phyloP scores from a whole-genome alignment of 2,329 filamentous ascomycete genomes.

The Aspergillus ochraceus region DNA sequence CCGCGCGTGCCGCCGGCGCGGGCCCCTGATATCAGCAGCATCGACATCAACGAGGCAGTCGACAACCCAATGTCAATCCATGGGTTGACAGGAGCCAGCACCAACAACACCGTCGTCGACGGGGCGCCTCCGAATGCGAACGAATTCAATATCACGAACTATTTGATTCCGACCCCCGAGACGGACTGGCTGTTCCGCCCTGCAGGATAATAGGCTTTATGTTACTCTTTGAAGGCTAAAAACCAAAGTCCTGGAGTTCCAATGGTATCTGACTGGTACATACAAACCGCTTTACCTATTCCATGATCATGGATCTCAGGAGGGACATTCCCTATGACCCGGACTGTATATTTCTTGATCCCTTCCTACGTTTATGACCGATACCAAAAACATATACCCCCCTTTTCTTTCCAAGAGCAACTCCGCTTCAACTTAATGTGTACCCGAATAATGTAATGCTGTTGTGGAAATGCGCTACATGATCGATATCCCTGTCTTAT shows the following conservation, averaged over 20 bases:
- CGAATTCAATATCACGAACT: constrained; percentile 48
- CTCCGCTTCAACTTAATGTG: neutral
- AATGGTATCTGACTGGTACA: neutral
- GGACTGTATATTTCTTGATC: too few relatives aligned
- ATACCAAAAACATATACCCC: neutral
- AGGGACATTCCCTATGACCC: neutral
- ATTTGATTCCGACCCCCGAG: constrained; percentile 47
- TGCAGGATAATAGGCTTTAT: constrained; percentile 9
- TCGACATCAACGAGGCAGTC: constrained; percentile 28
- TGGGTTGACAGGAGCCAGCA: constrained; percentile 28
- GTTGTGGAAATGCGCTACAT: neutral
- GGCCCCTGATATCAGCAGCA: constrained; percentile 25
- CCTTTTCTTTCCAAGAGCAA: neutral
- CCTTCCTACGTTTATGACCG: neutral
- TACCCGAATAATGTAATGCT: neutral
- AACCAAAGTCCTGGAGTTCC: too few relatives aligned
- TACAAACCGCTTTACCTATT: neutral
- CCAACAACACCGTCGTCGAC: constrained; percentile 19
- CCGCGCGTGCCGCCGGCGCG: constrained; percentile 62
- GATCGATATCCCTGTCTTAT: neutral
- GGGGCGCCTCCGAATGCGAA: constrained; percentile 28
- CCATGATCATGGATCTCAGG: neutral
- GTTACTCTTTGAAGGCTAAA: neutral
- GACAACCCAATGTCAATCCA: constrained; percentile 39
- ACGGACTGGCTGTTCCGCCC: constrained; percentile 47